Conservation (phyloP, 2,329 filamentous ascomycete species). For the Talaromyces sp. region DNA sequence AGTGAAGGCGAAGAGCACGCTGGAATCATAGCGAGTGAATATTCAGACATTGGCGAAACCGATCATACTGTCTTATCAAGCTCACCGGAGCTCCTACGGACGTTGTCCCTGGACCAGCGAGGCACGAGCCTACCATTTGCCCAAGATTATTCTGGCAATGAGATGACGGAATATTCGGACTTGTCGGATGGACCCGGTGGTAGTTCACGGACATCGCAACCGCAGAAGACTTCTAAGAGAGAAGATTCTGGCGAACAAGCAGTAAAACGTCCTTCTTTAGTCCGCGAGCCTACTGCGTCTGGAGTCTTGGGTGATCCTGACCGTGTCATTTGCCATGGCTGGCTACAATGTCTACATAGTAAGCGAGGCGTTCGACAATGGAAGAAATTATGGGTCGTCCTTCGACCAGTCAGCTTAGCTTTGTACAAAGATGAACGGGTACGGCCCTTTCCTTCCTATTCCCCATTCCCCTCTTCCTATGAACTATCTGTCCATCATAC, state of each 20-base stretch:
- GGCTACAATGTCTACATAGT: conserved; percentile 77
- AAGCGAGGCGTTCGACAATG: conserved; percentile 80
- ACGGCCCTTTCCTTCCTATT: conserved; percentile 17
- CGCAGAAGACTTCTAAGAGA: conserved; percentile 20
- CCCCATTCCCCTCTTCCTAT: too few species aligned
- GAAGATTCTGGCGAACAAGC: not conserved
- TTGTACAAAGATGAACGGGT: conserved; percentile 82
- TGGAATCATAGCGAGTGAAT: conserved; percentile 38
- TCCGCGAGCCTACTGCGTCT: conserved; percentile 6
- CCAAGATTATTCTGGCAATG: conserved; percentile 60
- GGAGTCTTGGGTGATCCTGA: conserved; percentile 61
- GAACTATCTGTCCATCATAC: not conserved
- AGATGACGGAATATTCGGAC: conserved; percentile 77
- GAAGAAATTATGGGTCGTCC: conserved; percentile 91
- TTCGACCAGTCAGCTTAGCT: conserved; percentile 77
- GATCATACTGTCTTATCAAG: conserved; percentile 25
- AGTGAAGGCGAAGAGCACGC: conserved; percentile 28
- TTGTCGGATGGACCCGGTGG: conserved; percentile 62
- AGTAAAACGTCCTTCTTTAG: conserved; percentile 4
- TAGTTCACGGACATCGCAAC: conserved; percentile 22
- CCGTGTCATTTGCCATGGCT: conserved; percentile 89
- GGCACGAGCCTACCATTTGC: conserved; percentile 31
- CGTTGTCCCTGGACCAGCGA: conserved; percentile 27
- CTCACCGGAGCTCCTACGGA: conserved; percentile 34
- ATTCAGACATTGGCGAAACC: conserved; percentile 35